Conservation (phyloP, 1,284 basidiomycete genomes). For the Phaffia rhodozyma region DNA sequence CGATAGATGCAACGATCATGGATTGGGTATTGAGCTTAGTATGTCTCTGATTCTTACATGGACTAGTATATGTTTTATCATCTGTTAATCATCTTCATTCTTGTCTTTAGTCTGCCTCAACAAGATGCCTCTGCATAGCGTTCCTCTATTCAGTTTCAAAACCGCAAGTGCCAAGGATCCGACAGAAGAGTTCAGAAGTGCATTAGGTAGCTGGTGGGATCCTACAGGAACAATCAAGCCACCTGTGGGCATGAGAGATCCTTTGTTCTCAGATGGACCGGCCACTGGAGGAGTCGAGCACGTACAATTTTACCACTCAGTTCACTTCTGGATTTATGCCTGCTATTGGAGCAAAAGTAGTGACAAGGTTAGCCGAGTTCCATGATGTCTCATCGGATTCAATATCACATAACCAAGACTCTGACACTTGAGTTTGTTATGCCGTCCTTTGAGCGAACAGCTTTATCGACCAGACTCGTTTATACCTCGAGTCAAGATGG, state of each 20-base stretch:
- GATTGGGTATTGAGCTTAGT: slow-evolving; percentile 68
- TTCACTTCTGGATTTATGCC: slow-evolving; percentile 28
- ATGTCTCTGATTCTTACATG: background rate
- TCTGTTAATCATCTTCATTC: background rate
- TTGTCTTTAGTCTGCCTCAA: slow-evolving; percentile 54
- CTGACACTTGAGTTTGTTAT: background rate
- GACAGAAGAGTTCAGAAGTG: slow-evolving; percentile 43
- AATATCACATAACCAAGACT: background rate
- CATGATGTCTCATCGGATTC: background rate
- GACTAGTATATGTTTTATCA: background rate
- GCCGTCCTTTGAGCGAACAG: slow-evolving; percentile 13
- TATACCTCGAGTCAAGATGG: slow-evolving; percentile 81
- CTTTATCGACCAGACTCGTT: slow-evolving; percentile 83
- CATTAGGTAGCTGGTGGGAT: slow-evolving; percentile 15
- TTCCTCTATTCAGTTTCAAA: slow-evolving; percentile 70
- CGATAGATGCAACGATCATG: slow-evolving; percentile 89
- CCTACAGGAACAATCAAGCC: slow-evolving; percentile 33
- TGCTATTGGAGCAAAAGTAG: slow-evolving; percentile 36
- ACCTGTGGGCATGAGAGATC: slow-evolving; percentile 47
- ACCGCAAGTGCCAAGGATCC: slow-evolving; percentile 24
- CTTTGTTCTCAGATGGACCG: slow-evolving; percentile 59
- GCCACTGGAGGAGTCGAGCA: slow-evolving; percentile 24
- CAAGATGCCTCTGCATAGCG: slow-evolving; percentile 85
- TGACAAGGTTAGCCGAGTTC: slow-evolving; percentile 24
- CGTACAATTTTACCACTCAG: slow-evolving; percentile 32